These are phyloP conservation scores for Didymella exigua DNA, from an alignment of 2,329 filamentous ascomycete species.

Conservation along the genomic window DNA sequence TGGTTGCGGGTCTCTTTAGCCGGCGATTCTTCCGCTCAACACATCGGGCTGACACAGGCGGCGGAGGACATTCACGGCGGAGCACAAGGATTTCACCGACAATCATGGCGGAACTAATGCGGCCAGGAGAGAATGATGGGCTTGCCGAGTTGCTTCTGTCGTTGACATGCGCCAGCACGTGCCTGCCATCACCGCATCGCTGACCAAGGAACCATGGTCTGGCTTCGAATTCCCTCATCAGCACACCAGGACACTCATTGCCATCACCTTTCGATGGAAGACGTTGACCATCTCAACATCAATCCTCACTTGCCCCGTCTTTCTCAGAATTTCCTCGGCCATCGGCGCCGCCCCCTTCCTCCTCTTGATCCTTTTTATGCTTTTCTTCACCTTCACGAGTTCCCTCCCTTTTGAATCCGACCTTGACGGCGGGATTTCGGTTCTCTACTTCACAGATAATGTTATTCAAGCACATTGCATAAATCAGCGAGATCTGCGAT, in stretches of 20 bases:
- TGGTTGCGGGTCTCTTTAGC: conserved; percentile 34
- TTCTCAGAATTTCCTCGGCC: neutral
- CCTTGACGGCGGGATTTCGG: no score
- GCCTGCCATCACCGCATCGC: neutral
- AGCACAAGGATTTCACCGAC: neutral
- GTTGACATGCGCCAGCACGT: neutral
- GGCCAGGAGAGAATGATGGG: neutral
- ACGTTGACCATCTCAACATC: neutral
- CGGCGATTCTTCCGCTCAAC: conserved; percentile 41
- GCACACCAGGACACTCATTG: neutral
- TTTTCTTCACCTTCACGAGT: neutral
- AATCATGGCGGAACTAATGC: neutral
- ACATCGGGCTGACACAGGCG: conserved; percentile 6
- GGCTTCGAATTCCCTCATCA: neutral
- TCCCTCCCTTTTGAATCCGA: no score
- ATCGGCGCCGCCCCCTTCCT: neutral
- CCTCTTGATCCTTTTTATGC: neutral
- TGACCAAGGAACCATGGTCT: neutral
- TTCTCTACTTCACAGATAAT: no score
- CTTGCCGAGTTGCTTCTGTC: neutral
- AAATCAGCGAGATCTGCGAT: neutral
- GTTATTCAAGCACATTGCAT: neutral
- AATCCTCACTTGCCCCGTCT: neutral
- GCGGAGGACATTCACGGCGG: neutral
- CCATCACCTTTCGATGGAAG: neutral